phyloP scores from a whole-genome alignment of 257 asterid genomes.

The Nicotiana noctiflora region DNA sequence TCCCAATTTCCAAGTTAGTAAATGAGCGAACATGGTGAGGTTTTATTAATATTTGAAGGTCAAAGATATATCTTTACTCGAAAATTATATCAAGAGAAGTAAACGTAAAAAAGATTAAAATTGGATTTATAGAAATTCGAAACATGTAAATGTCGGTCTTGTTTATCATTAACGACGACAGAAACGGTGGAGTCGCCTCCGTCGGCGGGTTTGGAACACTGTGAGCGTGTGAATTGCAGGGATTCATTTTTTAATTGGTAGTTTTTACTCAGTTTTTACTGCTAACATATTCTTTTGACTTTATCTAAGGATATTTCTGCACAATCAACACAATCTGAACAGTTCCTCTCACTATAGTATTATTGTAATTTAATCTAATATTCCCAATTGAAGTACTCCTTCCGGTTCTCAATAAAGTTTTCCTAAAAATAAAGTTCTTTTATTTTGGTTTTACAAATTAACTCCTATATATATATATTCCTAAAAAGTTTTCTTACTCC shows the following conservation, averaged over 20 bases:
- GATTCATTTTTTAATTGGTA: background rate
- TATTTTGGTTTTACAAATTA: too few species aligned
- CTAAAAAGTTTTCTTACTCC: too few species aligned
- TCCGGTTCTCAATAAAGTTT: too few species aligned
- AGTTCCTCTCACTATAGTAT: too few species aligned
- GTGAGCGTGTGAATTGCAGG: background rate
- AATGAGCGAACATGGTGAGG: background rate
- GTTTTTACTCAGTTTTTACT: background rate
- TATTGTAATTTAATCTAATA: too few species aligned
- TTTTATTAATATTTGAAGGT: slow-evolving; percentile 13
- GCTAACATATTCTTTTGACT: background rate
- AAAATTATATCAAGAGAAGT: background rate
- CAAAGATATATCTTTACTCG: slow-evolving; percentile 10
- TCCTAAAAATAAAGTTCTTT: too few species aligned
- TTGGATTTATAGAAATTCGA: slow-evolving; percentile 17
- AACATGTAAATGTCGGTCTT: slow-evolving; percentile 32
- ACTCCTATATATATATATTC: too few species aligned
- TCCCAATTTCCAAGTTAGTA: background rate
- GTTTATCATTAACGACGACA: slow-evolving; percentile 18
- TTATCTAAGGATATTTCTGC: background rate
- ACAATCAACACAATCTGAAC: too few species aligned
- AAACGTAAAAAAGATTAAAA: slow-evolving; percentile 11
- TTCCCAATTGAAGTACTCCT: too few species aligned
- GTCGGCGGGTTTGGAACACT: slow-evolving; percentile 19
- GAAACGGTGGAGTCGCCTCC: slow-evolving; percentile 37